Conservation (phyloP, 2,329 filamentous ascomycete species). For the Arthrobotrys entomopaga region DNA sequence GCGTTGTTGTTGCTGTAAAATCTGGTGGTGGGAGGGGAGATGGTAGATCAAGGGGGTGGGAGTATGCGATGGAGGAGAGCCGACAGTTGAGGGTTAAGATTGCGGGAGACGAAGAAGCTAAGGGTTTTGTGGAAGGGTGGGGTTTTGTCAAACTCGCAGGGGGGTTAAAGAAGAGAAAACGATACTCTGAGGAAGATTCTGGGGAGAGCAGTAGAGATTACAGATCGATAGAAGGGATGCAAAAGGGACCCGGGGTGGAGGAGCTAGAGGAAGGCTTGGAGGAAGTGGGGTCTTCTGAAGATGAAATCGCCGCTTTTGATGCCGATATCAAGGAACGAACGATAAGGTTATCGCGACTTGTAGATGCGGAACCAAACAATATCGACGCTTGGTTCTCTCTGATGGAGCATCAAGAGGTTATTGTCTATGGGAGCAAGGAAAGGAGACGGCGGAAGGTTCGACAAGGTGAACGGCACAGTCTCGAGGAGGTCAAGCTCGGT, state of each 20-base stretch:
- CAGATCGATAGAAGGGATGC: conserved; percentile 44
- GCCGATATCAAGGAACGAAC: conserved; percentile 54
- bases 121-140: conserved; percentile 55
- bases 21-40: conserved; percentile 30
- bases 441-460: conserved; percentile 63
- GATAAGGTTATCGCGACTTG: conserved; percentile 62
- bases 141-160: conserved; percentile 57
- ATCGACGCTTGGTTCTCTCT: conserved; percentile 79
- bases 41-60: conserved; percentile 38
- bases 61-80: conserved; percentile 56
- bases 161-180: conserved; percentile 39
- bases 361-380: conserved; percentile 74
- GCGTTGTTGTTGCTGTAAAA: conserved; percentile 49
- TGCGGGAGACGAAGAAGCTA: conserved; percentile 53
- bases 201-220: conserved; percentile 24
- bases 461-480: conserved; percentile 69
- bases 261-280: conserved; percentile 40
- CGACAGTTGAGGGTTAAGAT: conserved; percentile 54
- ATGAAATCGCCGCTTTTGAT: conserved; percentile 37
- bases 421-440: conserved; percentile 64
- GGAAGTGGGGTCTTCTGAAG: conserved; percentile 38
- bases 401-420: conserved; percentile 78
- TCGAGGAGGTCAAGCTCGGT: conserved; percentile 79
- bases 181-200: conserved; percentile 14
- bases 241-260: conserved; percentile 38